These are phyloP conservation scores for Entelexis sorbosivorans DNA, from an alignment of 1,139 yeast species.

Conservation along the genomic window DNA sequence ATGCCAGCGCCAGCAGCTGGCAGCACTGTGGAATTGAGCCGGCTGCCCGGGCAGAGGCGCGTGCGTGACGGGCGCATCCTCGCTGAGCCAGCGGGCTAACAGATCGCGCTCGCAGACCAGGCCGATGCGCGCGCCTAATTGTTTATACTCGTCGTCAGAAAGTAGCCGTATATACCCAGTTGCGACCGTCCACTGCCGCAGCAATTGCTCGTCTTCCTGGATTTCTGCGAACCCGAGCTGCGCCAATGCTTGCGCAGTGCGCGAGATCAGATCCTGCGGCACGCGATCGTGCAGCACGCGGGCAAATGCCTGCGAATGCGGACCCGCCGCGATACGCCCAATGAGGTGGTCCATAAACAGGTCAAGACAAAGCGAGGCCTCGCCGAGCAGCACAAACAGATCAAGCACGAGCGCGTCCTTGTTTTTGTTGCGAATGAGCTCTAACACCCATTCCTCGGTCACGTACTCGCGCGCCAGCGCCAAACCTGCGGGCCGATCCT, in stretches of 20 bases:
- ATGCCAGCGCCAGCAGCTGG: neutral
- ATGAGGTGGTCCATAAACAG: neutral
- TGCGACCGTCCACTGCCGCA: neutral
- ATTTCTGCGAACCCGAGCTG: conserved; percentile 4
- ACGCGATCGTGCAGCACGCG: neutral
- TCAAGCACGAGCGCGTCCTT: neutral
- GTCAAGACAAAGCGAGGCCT: neutral
- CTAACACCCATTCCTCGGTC: neutral
- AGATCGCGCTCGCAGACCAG: neutral
- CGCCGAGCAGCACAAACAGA: neutral
- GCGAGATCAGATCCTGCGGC: neutral
- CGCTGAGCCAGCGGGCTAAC: neutral
- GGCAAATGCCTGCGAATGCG: conserved; percentile 2
- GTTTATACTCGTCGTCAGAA: neutral
- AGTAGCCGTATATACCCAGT: neutral
- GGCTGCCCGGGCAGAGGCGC: neutral
- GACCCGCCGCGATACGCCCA: neutral
- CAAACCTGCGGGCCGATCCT: neutral
- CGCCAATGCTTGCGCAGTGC: neutral
- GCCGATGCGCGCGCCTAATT: neutral
- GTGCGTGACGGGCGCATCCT: neutral
- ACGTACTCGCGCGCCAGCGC: neutral
- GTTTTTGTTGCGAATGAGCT: neutral
- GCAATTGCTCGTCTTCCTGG: neutral
- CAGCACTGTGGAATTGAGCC: neutral